phyloP scores from a whole-genome alignment of 2,329 filamentous ascomycete genomes.

The Aureobasidium sp. region DNA sequence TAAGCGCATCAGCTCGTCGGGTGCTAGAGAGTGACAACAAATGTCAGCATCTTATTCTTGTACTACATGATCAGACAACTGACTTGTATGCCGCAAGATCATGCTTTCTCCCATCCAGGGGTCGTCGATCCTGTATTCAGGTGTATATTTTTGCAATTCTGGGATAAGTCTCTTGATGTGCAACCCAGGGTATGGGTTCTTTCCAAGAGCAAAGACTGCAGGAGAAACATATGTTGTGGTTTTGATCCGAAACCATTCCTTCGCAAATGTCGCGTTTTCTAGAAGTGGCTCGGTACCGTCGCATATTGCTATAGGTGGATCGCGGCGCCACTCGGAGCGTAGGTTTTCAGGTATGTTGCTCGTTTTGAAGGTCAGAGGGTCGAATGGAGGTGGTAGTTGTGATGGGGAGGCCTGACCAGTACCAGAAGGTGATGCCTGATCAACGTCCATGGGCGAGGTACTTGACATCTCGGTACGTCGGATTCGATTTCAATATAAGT shows the following conservation, averaged over 20 bases:
- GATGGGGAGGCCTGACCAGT: background rate
- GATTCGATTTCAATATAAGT: too few species aligned
- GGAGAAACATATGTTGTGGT: background rate
- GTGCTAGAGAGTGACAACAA: background rate
- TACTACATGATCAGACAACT: background rate
- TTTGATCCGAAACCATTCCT: background rate
- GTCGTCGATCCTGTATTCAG: background rate
- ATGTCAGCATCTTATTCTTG: background rate
- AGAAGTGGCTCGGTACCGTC: background rate
- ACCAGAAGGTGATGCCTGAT: background rate
- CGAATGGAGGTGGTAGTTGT: background rate
- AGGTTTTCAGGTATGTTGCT: background rate
- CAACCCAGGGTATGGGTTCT: background rate
- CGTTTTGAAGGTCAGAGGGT: background rate
- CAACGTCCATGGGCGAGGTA: background rate
- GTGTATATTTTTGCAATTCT: background rate
- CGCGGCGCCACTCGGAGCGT: background rate
- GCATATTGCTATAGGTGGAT: background rate
- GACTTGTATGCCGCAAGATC: background rate
- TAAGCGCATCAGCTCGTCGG: background rate
- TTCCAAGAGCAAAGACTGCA: background rate
- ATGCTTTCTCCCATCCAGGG: background rate
- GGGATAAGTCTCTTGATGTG: background rate
- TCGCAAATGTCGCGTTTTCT: background rate
- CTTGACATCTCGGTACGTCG: background rate